phyloP scores from a whole-genome alignment of 1,284 basidiomycete genomes.

The Fomitopsis palustris region DNA sequence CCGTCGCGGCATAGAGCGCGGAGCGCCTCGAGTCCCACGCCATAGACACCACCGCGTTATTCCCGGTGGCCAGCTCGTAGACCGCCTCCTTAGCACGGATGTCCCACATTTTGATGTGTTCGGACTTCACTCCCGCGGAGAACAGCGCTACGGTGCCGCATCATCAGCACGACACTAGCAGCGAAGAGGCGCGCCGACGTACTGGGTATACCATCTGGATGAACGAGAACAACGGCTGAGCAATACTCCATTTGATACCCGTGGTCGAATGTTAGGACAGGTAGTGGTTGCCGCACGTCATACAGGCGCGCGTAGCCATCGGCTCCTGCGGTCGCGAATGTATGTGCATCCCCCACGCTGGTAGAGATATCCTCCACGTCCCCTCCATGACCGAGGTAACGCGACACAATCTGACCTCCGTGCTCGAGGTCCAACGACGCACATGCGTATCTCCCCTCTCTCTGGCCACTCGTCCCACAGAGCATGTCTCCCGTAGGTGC shows the following conservation, averaged over 20 bases:
- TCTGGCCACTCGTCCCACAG: constrained; percentile 17
- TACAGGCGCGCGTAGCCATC: constrained; percentile 39
- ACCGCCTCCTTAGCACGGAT: constrained; percentile 30
- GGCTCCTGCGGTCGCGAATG: constrained; percentile 32
- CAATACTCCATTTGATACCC: constrained; percentile 14
- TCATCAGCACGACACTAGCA: constrained; percentile 12
- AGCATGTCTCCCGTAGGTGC: constrained; percentile 25
- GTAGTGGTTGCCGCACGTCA: constrained; percentile 31
- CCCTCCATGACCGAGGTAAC: constrained; percentile 38
- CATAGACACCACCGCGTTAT: constrained; percentile 32
- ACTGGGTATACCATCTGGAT: constrained; percentile 27
- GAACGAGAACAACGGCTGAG: constrained; percentile 17
- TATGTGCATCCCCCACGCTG: constrained; percentile 31
- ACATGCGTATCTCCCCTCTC: constrained; percentile 21
- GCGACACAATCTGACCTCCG: constrained; percentile 23
- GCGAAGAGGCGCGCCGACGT: constrained; percentile 1
- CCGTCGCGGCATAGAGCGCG: constrained; percentile 34
- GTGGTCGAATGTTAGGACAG: constrained; percentile 23
- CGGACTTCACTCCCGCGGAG: constrained; percentile 24
- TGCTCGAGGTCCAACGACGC: constrained; percentile 32
- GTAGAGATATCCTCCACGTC: constrained; percentile 29
- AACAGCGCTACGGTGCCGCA: constrained; percentile 25
- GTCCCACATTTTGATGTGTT: constrained; percentile 38
- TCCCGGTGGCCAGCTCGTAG: constrained; percentile 41
- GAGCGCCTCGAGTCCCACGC: constrained; percentile 31